These are phyloP conservation scores for Brassica incana DNA, from an alignment of 345 rosid species.

Conservation along the genomic window DNA sequence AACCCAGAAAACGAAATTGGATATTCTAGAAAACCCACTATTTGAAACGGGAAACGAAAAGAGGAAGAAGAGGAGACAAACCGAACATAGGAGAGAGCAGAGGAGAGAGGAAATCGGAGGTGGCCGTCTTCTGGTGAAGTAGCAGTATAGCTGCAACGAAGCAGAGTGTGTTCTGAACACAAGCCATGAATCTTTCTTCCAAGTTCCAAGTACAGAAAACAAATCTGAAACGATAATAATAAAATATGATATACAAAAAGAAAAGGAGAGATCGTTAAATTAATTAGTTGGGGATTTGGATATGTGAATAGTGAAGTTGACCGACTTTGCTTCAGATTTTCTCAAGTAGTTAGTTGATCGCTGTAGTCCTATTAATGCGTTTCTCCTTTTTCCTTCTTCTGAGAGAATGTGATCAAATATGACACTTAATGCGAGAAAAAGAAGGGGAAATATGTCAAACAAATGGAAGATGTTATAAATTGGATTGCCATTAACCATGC, in stretches of 20 bases:
- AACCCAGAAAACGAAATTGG: neutral
- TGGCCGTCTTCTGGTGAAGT: conserved; percentile 33
- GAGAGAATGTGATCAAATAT: too few relatives aligned
- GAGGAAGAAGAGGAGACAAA: conserved; percentile 26
- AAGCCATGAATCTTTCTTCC: conserved; percentile 40
- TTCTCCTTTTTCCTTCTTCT: neutral
- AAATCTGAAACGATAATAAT: neutral
- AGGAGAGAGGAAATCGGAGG: conserved; percentile 44
- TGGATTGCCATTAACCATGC: too few relatives aligned
- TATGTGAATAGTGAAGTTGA: conserved; percentile 27
- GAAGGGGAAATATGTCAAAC: too few relatives aligned
- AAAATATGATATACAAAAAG: neutral
- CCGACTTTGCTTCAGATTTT: conserved; percentile 15
- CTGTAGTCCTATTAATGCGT: conserved; percentile 20
- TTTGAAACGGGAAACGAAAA: neutral
- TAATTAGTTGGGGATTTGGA: conserved; percentile 21
- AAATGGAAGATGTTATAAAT: too few relatives aligned
- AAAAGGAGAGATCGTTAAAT: conserved; percentile 5
- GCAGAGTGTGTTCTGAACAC: conserved; percentile 16
- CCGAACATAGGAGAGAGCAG: conserved; percentile 44
- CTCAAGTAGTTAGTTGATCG: conserved; percentile 21
- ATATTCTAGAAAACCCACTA: neutral
- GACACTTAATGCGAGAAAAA: too few relatives aligned
- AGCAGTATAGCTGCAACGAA: conserved; percentile 35
- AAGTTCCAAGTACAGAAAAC: neutral